Evolutionary conservation across 306 rosid genomes (phyloP), one percentile per base, ranked within the genome.

Genomic region (Albizia julibrissin): DNA sequence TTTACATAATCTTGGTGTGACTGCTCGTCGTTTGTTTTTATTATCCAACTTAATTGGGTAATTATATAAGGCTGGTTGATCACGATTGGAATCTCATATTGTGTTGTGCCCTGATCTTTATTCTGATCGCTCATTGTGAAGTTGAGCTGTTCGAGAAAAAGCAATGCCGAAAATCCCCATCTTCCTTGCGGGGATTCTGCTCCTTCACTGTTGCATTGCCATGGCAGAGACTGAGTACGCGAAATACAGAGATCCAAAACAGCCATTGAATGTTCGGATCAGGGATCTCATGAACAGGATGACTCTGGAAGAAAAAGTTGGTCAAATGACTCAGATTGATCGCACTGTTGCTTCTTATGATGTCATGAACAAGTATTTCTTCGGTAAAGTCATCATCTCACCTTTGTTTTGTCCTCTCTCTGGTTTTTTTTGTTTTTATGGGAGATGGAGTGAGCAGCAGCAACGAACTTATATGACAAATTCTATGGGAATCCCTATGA

Each of bases 191-290:
- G 84, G 84, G 76, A 14, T 86, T n/a, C 39, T 82, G 72, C 42
- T 86, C 27, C 21, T 79, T 44, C 79, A 76, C 0, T 79, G 79
- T 49, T 69, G 71, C 79, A 3, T 62, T 18, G 67, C 84, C 18
- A n/a, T 33, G 59, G 37, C 67, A 10, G 84, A 75, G 26, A 71
- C 72, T 46, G 76, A 82, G 67, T 31, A 86, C 40, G 44, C 72
- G 40, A 86, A 75, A 69, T 82, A 82, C 13, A 82, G 79, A 85
- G 88, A 85, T 75, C 86, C 86, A 1, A 85, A 85, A n/a, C 86
- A 85, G 52, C 86, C 86, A 21, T 21, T 85, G 42, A 85, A 82
- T 49, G 46, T 27, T 27, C 40, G 86, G 49, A 78, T 85, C 44
- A 69, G 70, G 75, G 84, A 82, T 82, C 86, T 85, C 1, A 15